These are phyloP conservation scores for Tilletia caries DNA, from an alignment of 1,284 basidiomycete genomes.

Conservation along the genomic window DNA sequence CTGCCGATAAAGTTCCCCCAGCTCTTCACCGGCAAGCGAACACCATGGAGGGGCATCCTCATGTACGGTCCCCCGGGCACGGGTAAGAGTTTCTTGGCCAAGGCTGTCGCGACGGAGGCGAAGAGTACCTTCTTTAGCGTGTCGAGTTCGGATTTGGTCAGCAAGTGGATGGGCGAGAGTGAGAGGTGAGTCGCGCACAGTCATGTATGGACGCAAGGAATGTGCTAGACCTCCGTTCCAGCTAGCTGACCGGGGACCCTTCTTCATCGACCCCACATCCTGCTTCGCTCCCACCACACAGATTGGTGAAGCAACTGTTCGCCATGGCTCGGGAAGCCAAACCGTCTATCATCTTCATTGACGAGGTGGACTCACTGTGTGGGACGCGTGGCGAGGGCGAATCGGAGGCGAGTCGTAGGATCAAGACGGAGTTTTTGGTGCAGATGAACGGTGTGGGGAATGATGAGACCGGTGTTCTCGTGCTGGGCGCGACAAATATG, in stretches of 20 bases:
- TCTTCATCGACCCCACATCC: too few relatives aligned
- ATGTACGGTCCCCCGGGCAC: constrained; percentile 72
- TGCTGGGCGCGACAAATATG: constrained; percentile 97
- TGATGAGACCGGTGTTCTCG: constrained; percentile 87
- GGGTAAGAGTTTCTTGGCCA: constrained; percentile 76
- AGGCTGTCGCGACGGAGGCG: constrained; percentile 96
- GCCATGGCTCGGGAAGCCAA: constrained; percentile 93
- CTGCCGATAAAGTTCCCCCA: constrained; percentile 98
- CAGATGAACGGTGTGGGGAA: constrained; percentile 99
- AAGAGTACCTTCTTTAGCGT: constrained; percentile 98
- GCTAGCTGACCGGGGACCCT: too few relatives aligned
- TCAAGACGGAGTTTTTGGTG: constrained; percentile 94
- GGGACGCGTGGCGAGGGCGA: constrained; percentile 93
- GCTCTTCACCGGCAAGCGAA: constrained; percentile 94
- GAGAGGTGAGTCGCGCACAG: constrained; percentile 58
- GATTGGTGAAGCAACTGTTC: constrained; percentile 93
- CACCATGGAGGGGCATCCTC: constrained; percentile 92
- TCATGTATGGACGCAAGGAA: background rate
- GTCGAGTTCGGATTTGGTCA: constrained; percentile 89
- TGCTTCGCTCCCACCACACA: too few relatives aligned
- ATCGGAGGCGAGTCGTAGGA: constrained; percentile 88
- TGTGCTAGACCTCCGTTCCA: too few relatives aligned
- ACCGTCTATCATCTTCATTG: constrained; percentile 97
- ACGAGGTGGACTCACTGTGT: constrained; percentile 94
- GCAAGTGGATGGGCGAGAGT: constrained; percentile 99